Percentiles rank a stretch among this genome's conserved stretches.
These are phyloP conservation scores for Carpinus fangiana DNA, from an alignment of 306 rosid species.

Conservation along the genomic window DNA sequence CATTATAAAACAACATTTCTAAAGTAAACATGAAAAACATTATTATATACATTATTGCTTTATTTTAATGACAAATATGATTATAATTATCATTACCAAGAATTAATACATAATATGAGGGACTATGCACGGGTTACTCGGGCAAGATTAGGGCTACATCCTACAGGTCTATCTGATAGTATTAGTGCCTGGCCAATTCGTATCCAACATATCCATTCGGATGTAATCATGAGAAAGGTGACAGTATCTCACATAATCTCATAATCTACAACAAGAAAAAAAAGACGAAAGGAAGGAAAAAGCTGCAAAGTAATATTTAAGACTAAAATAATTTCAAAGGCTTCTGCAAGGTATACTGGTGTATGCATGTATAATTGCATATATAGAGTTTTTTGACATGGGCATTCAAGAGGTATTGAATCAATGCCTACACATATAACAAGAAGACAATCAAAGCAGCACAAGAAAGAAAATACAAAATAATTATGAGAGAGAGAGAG, in stretches of 20 bases:
- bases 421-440: constrained; percentile 40
- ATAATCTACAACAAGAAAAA: constrained; percentile 51
- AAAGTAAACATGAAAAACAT: constrained; percentile 29
- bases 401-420: constrained; percentile 17
- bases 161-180: constrained; percentile 15
- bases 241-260: constrained; percentile 58
- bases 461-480: constrained; percentile 28
- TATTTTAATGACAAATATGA: constrained; percentile 28
- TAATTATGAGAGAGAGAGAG: constrained; percentile 17
- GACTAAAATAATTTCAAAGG: constrained; percentile 1
- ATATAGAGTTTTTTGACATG: background rate
- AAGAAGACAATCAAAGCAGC: constrained; percentile 20
- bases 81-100: constrained; percentile 30
- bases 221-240: constrained; percentile 60
- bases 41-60: constrained; percentile 17
- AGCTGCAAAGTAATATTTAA: constrained; percentile 34
- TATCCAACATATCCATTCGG: constrained; percentile 41
- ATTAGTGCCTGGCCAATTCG: constrained; percentile 35
- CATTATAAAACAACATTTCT: constrained; percentile 41
- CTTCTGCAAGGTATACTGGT: constrained; percentile 16
- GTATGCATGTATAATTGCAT: background rate
- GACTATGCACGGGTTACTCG: constrained; percentile 21
- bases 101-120: constrained; percentile 31
- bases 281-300: constrained; percentile 39
- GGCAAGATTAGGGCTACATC: constrained; percentile 10